Evolutionary conservation across 2,329 filamentous ascomycete species (phyloP), one percentile per base, ranked within the genome.

Genomic region (Xenosphaeropsis pyriputrescens): DNA sequence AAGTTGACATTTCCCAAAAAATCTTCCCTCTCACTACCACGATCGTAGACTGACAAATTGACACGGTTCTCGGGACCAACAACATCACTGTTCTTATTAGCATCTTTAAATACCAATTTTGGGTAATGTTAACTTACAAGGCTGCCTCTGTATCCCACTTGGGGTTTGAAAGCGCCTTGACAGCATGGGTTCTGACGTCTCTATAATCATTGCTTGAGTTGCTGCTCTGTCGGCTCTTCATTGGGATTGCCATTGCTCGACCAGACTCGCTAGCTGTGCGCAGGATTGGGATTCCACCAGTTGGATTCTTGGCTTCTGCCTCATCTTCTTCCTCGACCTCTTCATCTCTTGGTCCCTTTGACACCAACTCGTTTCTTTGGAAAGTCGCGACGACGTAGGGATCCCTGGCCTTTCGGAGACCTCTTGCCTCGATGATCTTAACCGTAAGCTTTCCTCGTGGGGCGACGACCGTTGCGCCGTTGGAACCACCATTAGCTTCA

Each of bases 371-470:
- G 53, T 89, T 94, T 57, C 85, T 83, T 57, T 98, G 91, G 53
- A 96, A 98, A 18, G 95, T 88, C 41, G 84, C 93, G 9, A 98
- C 86, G 37, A 95, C 85, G 52, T 98, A 98, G 1, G 91, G 91
- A 51, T 95, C 85, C 41, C 78, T 75, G 54, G 85, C 85, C 41
- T 78, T 84, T 43, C 81, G 73, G 37, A 98, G 62, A 8, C 84
- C 85, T 50, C 85, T 73, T 35, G 82, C 91, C 57, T 95, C 85
- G 36, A 78, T 69, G 39, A 98, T 91, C 55, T 84, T 86, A 50
- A 98, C 84, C 26, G 79, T 83, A 40, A 98, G 67, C 58, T 91
- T 94, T 41, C 91, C 91, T 57, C 85, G 89, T 16, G 85, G 70
- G 16, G 77, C 65, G 8, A 79, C 77, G 5, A 81, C 74, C 18